phyloP scores from a whole-genome alignment of 176 grass and related monocot species.

The Triticum turgidum region DNA sequence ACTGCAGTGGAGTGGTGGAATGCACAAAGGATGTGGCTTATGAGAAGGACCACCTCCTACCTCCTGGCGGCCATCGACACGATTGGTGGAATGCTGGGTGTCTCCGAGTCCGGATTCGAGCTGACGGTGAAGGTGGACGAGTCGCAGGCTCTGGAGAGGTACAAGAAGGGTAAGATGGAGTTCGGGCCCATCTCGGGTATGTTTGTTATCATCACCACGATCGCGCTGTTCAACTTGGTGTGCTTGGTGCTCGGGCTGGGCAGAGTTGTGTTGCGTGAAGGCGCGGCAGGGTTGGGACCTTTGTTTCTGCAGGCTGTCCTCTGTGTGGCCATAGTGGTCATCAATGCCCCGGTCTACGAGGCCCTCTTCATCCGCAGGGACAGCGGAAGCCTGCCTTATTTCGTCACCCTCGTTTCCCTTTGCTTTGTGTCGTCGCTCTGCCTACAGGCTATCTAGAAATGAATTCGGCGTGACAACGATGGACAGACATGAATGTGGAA shows the following conservation, averaged over 20 bases:
- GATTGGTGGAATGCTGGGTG: conserved; percentile 41
- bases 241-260: conserved; percentile 41
- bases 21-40: conserved; percentile 64
- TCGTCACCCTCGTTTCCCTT: conserved; percentile 42
- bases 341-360: conserved; percentile 59
- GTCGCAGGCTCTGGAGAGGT: conserved; percentile 35
- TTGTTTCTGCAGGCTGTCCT: conserved; percentile 57
- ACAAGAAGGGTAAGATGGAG: conserved; percentile 63
- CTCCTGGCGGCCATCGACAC: conserved; percentile 44
- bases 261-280: conserved; percentile 15
- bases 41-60: conserved; percentile 63
- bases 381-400: conserved; percentile 46
- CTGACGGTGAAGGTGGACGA: conserved; percentile 55
- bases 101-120: conserved; percentile 49
- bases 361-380: conserved; percentile 69
- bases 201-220: conserved; percentile 51
- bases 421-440: conserved; percentile 43
- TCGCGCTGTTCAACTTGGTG: conserved; percentile 55
- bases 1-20: conserved; percentile 69
- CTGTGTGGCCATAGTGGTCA: conserved; percentile 31
- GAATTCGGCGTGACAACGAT: background rate
- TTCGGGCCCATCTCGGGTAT: conserved; percentile 56
- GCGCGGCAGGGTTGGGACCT: background rate
- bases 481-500: background rate
- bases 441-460: conserved; percentile 13